phyloP scores from a whole-genome alignment of 179 eudicot genomes.

The Pouteria campechiana region DNA sequence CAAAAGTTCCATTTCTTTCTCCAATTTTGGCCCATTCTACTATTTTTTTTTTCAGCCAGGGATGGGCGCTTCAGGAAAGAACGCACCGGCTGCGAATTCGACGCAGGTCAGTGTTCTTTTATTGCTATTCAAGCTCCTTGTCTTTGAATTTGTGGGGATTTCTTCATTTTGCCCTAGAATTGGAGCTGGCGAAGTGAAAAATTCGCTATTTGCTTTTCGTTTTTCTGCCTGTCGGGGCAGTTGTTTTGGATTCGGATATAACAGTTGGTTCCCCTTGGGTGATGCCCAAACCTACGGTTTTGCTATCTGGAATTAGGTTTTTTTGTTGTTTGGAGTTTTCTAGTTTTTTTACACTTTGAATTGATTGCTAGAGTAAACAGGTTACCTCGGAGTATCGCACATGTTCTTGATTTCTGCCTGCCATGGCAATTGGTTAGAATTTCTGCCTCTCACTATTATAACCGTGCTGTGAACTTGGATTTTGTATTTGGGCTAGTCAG shows the following conservation, averaged over 20 bases:
- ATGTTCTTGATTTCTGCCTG: no score
- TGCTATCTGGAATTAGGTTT: background rate
- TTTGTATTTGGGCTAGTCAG: no score
- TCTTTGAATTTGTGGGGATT: background rate
- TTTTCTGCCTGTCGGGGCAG: no score
- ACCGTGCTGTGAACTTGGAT: no score
- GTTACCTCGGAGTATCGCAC: no score
- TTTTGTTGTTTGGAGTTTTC: background rate
- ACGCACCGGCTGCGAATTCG: slow-evolving; percentile 13
- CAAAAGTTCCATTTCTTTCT: background rate
- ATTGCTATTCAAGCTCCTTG: background rate
- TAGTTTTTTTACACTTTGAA: background rate
- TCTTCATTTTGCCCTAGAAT: background rate
- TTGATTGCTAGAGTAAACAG: background rate
- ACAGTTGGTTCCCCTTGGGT: background rate
- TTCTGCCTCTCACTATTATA: no score
- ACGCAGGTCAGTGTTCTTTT: slow-evolving; percentile 19
- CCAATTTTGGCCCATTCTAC: background rate
- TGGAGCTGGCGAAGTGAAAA: background rate
- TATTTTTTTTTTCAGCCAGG: background rate
- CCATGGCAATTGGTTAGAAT: no score
- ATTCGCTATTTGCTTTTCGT: background rate
- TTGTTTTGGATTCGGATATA: no score
- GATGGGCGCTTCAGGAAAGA: slow-evolving; percentile 28
- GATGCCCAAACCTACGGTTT: background rate